Evolutionary conservation across 495 filamentous ascomycete species (phyloP).

Genomic region (Aspergillus olivimuriae): DNA sequence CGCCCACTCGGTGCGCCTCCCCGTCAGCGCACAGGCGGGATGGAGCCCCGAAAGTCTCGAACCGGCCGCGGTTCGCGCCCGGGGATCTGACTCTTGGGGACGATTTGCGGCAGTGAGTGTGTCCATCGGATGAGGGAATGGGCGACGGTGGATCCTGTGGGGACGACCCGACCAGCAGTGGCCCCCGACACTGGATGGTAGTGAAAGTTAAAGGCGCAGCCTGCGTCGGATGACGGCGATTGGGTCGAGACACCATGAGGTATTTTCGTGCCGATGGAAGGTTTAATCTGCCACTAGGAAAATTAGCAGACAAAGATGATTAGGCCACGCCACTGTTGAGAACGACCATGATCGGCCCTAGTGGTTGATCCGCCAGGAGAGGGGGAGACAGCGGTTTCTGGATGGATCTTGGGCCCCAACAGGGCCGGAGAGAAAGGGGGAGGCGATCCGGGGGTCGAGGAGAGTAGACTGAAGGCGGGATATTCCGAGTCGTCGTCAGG

Average conservation of each 20-base stretch:
- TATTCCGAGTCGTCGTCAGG: no score
- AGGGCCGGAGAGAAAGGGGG: no score
- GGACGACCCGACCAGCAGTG: constrained; percentile 1
- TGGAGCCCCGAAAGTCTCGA: no score
- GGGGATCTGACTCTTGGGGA: constrained; percentile 4
- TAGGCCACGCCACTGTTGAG: constrained; percentile 3
- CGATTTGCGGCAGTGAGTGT: constrained; percentile 2
- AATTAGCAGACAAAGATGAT: constrained; percentile 1
- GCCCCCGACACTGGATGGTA: no score
- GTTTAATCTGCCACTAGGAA: constrained; percentile 5
- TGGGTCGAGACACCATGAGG: constrained; percentile 3
- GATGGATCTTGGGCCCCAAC: no score
- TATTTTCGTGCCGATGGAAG: constrained; percentile 6
- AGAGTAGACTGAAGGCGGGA: no score
- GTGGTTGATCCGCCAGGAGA: not conserved
- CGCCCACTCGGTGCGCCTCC: no score
- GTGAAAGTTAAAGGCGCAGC: not conserved
- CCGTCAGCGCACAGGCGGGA: no score
- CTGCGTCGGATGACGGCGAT: not conserved
- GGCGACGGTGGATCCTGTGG: constrained; percentile 3
- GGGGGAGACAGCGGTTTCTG: no score
- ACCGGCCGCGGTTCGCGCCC: constrained; percentile 5
- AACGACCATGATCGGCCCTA: not conserved
- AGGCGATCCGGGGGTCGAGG: no score
- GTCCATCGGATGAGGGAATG: constrained; percentile 4